These are phyloP conservation scores for Eimeria acervulina DNA, from an alignment of 169 alveolate species.

Conservation along the genomic window DNA sequence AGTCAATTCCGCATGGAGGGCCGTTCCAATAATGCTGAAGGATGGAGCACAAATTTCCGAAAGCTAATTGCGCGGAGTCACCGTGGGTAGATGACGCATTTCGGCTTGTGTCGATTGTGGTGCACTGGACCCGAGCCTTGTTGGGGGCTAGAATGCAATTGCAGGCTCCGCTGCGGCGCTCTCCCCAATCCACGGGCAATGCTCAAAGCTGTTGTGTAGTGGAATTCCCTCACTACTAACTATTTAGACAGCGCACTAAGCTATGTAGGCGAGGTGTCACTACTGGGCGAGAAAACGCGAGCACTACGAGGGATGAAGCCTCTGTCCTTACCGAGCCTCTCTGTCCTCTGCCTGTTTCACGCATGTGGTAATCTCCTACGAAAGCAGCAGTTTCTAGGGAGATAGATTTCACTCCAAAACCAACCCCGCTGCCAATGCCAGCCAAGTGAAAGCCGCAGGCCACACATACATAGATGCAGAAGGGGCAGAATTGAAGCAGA, in stretches of 20 bases:
- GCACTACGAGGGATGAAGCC: constrained; percentile 56
- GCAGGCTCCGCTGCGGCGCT: constrained; percentile 5
- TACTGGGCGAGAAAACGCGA: not conserved
- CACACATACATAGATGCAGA: no score
- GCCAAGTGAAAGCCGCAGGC: not conserved
- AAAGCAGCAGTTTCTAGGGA: not conserved
- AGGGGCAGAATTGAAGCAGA: not conserved
- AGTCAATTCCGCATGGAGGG: not conserved
- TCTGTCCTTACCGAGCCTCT: not conserved
- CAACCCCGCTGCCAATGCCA: not conserved
- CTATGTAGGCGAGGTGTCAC: not conserved
- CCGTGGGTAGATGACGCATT: not conserved
- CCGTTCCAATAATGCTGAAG: not conserved
- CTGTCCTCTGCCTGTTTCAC: constrained; percentile 21
- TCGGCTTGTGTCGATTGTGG: not conserved
- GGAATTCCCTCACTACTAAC: not conserved
- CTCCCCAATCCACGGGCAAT: not conserved
- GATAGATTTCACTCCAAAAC: not conserved
- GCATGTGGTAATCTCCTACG: constrained; percentile 36
- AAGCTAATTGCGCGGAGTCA: not conserved
- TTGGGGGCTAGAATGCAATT: not conserved
- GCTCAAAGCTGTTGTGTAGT: not conserved
- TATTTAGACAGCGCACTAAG: not conserved
- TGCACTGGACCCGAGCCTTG: constrained; percentile 60
- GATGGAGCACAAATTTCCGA: not conserved